These are phyloP conservation scores for Aspergillus quadricinctus DNA, from an alignment of 2,329 filamentous ascomycete species.

Conservation along the genomic window DNA sequence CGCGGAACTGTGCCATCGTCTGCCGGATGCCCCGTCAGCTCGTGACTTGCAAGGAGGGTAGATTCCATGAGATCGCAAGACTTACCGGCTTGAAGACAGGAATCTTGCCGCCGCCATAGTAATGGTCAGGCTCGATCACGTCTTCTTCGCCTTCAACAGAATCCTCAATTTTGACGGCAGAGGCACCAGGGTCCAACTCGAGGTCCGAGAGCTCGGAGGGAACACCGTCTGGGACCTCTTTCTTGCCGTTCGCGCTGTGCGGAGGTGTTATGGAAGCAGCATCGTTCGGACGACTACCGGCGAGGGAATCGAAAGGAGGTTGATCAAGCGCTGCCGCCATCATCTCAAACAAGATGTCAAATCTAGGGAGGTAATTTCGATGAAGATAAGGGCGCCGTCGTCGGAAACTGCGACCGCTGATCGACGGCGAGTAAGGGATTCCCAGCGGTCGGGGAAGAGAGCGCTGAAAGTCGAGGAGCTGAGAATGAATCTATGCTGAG, in stretches of 20 bases:
- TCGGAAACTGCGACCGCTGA: slow-evolving; percentile 41
- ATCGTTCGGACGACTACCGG: slow-evolving; percentile 20
- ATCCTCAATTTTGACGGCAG: slow-evolving; percentile 20
- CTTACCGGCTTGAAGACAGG: slow-evolving; percentile 85
- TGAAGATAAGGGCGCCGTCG: slow-evolving; percentile 29
- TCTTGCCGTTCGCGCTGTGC: slow-evolving; percentile 42
- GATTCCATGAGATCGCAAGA: slow-evolving; percentile 19
- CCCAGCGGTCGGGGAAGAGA: slow-evolving; percentile 40
- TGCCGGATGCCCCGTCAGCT: slow-evolving; percentile 30
- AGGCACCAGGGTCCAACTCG: slow-evolving; percentile 32
- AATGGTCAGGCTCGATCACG: slow-evolving; percentile 79
- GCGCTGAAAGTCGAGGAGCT: slow-evolving; percentile 3
- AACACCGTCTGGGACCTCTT: slow-evolving; percentile 39
- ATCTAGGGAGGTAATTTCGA: slow-evolving; percentile 8
- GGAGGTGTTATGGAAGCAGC: slow-evolving; percentile 40
- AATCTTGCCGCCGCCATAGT: slow-evolving; percentile 75
- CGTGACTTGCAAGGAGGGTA: not conserved
- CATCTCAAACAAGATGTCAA: slow-evolving; percentile 14
- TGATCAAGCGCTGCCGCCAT: slow-evolving; percentile 35
- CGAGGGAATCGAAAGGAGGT: slow-evolving; percentile 23
- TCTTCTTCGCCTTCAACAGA: slow-evolving; percentile 62
- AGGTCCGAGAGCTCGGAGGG: slow-evolving; percentile 40
- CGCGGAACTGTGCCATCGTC: slow-evolving; percentile 89
- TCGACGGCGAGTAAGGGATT: slow-evolving; percentile 36
- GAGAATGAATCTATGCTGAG: slow-evolving; percentile 1